Evolutionary conservation across 2,329 filamentous ascomycete genomes (phyloP).

Genomic region (Capronia epimyces): DNA sequence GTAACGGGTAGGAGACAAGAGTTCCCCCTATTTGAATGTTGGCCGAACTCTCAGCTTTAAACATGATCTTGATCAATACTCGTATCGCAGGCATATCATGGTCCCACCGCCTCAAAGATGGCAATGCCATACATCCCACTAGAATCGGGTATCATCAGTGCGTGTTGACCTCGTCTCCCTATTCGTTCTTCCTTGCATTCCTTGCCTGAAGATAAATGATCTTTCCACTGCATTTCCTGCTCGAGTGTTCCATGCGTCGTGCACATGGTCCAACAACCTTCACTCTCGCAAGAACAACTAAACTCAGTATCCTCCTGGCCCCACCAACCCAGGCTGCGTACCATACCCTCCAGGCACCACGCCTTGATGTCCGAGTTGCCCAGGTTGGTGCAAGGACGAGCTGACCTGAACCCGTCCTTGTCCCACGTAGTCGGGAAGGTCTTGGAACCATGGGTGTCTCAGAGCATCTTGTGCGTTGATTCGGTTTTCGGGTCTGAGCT

Average conservation of each 20-base stretch:
- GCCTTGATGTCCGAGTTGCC: conserved; percentile 18
- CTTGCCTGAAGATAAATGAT: background rate
- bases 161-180: too few species aligned
- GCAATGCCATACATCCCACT: background rate
- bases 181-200: background rate
- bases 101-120: background rate
- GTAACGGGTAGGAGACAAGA: too few species aligned
- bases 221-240: background rate
- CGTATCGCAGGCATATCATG: background rate
- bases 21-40: too few species aligned
- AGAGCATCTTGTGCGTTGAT: conserved; percentile 83
- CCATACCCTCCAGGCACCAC: conserved; percentile 22
- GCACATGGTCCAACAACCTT: background rate
- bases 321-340: conserved; percentile 25
- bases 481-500: conserved; percentile 83
- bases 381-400: conserved; percentile 20
- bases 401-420: conserved; percentile 18
- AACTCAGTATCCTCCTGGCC: conserved; percentile 16
- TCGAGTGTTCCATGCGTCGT: background rate
- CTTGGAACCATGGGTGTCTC: conserved; percentile 85
- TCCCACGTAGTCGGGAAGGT: conserved; percentile 39
- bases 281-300: background rate
- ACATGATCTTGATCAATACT: background rate
- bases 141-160: background rate
- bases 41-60: too few species aligned